Percentiles rank a stretch among this genome's conserved stretches.
Evolutionary conservation across 768 basidiomycete species (phyloP).

Genomic region (Phaeotremella fagi): DNA sequence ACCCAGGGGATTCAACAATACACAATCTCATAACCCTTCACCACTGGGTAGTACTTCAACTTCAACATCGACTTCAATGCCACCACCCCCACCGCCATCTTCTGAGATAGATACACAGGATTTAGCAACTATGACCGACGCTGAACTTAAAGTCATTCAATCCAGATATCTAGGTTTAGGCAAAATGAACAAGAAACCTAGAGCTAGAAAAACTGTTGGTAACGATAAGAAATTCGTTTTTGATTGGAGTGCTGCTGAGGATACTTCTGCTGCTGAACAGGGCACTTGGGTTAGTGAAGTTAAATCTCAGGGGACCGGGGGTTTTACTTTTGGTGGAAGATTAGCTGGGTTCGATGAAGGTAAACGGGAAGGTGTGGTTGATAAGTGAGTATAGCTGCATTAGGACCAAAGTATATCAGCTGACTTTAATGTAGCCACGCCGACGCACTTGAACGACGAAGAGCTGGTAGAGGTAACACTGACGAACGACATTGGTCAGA

Average conservation of each 20-base stretch:
- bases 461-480: conserved; percentile 70
- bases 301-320: conserved; percentile 28
- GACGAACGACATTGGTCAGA: conserved; percentile 99
- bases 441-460: conserved; percentile 75
- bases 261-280: conserved; percentile 61
- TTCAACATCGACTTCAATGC: conserved; percentile 27
- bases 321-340: conserved; percentile 45
- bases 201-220: conserved; percentile 59
- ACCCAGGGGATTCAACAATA: conserved; percentile 54
- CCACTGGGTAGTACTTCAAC: conserved; percentile 46
- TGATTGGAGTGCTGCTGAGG: conserved; percentile 96
- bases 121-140: conserved; percentile 54
- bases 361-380: conserved; percentile 19
- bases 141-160: conserved; percentile 74
- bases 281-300: conserved; percentile 30
- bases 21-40: conserved; percentile 5
- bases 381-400: conserved; percentile 9
- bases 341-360: conserved; percentile 46
- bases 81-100: conserved; percentile 21
- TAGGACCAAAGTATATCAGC: conserved; percentile 13
- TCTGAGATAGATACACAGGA: too few relatives aligned
- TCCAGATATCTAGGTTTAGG: conserved; percentile 78
- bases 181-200: conserved; percentile 27
- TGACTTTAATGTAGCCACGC: conserved; percentile 56
- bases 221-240: conserved; percentile 98